Conservation (phyloP, 1,284 basidiomycete genomes). For the Boletus austroedulis region DNA sequence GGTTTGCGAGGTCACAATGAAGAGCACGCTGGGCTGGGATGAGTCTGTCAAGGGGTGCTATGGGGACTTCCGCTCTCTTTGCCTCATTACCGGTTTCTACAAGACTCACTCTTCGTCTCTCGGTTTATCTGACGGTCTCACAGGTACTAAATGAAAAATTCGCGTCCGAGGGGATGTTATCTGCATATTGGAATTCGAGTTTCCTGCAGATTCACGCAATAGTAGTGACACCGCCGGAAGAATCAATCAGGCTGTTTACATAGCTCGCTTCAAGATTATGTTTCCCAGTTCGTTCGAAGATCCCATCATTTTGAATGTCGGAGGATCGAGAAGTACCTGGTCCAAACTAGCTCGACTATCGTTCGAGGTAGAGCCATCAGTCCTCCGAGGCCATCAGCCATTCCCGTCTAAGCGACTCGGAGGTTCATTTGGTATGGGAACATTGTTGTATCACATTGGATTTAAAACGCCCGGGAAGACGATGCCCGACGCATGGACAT, state of each 20-base stretch:
- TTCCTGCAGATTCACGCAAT: too few relatives aligned
- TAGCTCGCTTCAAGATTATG: neutral
- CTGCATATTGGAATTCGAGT: neutral
- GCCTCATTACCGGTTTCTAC: constrained; percentile 1
- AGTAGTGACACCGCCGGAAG: too few relatives aligned
- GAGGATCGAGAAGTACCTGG: neutral
- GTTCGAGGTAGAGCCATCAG: too few relatives aligned
- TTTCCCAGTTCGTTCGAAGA: neutral
- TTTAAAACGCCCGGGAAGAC: too few relatives aligned
- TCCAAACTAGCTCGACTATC: neutral
- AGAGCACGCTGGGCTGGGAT: neutral
- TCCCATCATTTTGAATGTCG: neutral
- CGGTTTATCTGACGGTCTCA: neutral
- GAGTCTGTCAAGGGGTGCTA: neutral
- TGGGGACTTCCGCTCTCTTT: neutral
- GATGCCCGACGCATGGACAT: too few relatives aligned
- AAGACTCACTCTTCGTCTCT: neutral
- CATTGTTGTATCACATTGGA: too few relatives aligned
- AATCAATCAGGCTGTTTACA: neutral
- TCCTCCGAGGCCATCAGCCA: too few relatives aligned
- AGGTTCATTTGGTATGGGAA: too few relatives aligned
- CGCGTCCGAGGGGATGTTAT: neutral
- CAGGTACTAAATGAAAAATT: neutral
- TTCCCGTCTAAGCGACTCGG: too few relatives aligned
- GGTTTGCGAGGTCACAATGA: neutral